Evolutionary conservation across 495 filamentous ascomycete species (phyloP).

Genomic region (Lophiostoma macrostomum): DNA sequence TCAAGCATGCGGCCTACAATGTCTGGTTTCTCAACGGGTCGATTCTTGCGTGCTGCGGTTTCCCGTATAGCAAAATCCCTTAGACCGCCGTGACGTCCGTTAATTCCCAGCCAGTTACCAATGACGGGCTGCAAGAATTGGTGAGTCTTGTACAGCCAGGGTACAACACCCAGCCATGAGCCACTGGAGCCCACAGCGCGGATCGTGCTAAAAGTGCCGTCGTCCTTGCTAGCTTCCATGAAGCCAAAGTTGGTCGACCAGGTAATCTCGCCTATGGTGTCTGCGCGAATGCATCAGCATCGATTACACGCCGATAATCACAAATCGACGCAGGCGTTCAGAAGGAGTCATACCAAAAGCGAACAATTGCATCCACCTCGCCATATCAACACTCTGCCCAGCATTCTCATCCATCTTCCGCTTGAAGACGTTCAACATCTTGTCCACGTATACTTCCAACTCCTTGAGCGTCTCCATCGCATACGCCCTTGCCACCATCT

Average conservation of each 20-base stretch:
- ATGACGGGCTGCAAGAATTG: conserved; percentile 33
- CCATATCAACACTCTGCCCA: background rate
- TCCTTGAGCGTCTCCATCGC: background rate
- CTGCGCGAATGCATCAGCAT: too few species aligned
- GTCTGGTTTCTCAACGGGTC: conserved; percentile 32
- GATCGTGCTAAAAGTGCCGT: conserved; percentile 4
- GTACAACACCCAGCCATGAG: conserved; percentile 5
- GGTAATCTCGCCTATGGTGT: conserved; percentile 5
- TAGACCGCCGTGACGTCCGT: conserved; percentile 36
- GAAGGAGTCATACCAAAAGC: background rate
- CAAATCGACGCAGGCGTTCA: background rate
- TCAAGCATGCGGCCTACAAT: conserved; percentile 34
- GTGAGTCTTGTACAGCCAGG: conserved; percentile 12
- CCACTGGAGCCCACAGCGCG: background rate
- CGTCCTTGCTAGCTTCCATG: background rate
- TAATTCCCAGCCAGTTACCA: conserved; percentile 38
- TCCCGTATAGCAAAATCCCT: conserved; percentile 35
- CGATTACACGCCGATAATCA: background rate
- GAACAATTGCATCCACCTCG: background rate
- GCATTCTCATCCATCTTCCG: background rate
- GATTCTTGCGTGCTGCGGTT: conserved; percentile 29
- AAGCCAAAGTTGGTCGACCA: conserved; percentile 4
- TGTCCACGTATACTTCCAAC: conserved; percentile 1
- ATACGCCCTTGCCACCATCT: background rate
- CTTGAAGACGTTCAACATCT: background rate